Evolutionary conservation across 306 rosid genomes (phyloP), one percentile per base, ranked within the genome.

Genomic region (Cucurbita pepo): DNA sequence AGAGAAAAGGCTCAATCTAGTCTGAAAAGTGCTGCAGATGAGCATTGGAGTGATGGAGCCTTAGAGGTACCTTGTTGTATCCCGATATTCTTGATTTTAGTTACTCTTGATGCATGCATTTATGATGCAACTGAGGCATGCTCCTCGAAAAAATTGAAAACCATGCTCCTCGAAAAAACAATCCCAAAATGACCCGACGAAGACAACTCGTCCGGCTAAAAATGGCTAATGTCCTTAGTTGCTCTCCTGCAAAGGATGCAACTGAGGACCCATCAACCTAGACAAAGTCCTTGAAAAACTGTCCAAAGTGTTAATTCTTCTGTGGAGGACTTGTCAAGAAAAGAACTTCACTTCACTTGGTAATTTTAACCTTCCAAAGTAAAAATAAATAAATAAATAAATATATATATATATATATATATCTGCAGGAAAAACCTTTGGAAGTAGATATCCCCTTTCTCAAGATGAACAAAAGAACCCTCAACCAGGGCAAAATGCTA

Each of bases 21-120:
- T 80, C 81, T 94, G 83, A 94, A 91, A 86, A 83, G 81, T 76
- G 97, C 82, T 59, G 99, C 97, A 45, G 96, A 89, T 86, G 83
- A 89, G 85, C 99, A 94, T 75, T 94, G 99, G 99, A 94, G 95
- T 77, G 96, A 89, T 44, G 99, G 99, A 79, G 99, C 99, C 58
- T 85, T 94, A 71, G 96, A 90, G 99, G 99, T 94, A 76, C 76
- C 66, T 75, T 25, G 51, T 75, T 75, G 19, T 78, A 60, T 50
- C 43, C 16, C 56, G 50, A 67, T 69, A 51, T 25, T 53, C 25
- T 37, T 9, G 22, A 62, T 52, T 45, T 57, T 51, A 71, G 75
- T 63, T 82, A 70, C 56, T 21, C 67, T 52, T 77, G 70, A 53
- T 69, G 47, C n/a, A 45, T 22, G 56, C 21, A 67, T 67, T 45